Percentiles rank a stretch among this genome's conserved stretches.
These are phyloP conservation scores for Tephrocybe sp. DNA, from an alignment of 768 basidiomycete genomes.

Conservation along the genomic window DNA sequence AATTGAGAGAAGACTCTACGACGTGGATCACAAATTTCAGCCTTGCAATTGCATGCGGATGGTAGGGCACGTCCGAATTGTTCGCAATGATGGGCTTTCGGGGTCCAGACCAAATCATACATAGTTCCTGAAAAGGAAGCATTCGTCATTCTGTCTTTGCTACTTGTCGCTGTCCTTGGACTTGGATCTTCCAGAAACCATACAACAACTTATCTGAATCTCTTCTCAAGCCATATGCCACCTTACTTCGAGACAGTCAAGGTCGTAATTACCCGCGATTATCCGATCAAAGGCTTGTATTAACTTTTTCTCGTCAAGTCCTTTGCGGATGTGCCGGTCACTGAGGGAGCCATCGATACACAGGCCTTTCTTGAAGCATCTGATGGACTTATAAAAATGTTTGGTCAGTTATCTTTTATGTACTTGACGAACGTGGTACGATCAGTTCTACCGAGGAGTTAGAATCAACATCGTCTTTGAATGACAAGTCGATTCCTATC, in stretches of 20 bases:
- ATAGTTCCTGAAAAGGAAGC: too few species aligned
- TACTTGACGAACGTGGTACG: not conserved
- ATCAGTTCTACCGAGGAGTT: constrained; percentile 16
- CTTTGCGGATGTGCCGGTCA: constrained; percentile 80
- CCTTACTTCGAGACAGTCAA: constrained; percentile 73
- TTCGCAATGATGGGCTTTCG: too few species aligned
- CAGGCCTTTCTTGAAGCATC: constrained; percentile 81
- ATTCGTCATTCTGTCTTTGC: too few species aligned
- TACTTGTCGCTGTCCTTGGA: too few species aligned
- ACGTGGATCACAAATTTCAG: too few species aligned
- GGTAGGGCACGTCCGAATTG: too few species aligned
- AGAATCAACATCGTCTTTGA: not conserved
- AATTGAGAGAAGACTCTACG: too few species aligned
- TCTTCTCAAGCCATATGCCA: constrained; percentile 34
- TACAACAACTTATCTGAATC: too few species aligned
- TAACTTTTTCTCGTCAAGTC: constrained; percentile 50
- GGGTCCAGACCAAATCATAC: too few species aligned
- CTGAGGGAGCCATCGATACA: constrained; percentile 79
- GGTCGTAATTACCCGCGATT: constrained; percentile 32
- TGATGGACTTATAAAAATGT: constrained; percentile 78
- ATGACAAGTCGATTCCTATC: not conserved
- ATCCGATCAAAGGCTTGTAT: constrained; percentile 1
- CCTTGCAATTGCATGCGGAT: too few species aligned
- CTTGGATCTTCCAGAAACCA: too few species aligned
- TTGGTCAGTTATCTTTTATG: constrained; percentile 45